Conservation (phyloP, 2,329 filamentous ascomycete genomes). For the Aureobasidium sp. region DNA sequence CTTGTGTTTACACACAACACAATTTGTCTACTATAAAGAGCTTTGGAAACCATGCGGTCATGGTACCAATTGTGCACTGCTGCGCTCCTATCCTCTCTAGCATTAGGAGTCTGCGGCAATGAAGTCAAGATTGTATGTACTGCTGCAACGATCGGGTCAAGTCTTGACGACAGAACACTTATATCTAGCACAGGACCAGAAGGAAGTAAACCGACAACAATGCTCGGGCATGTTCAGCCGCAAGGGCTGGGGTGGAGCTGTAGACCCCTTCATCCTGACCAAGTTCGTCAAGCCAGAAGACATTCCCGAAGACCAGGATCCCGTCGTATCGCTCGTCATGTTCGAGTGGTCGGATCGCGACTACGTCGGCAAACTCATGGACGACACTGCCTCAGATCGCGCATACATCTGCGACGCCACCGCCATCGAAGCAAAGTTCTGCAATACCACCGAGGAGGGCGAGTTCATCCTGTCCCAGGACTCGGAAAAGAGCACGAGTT, state of each 20-base stretch:
- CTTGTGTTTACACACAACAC: not conserved
- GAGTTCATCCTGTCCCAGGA: slow-evolving; percentile 77
- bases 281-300: slow-evolving; percentile 62
- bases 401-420: slow-evolving; percentile 70
- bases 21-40: not conserved
- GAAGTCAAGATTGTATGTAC: slow-evolving; percentile 28
- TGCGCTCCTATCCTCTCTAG: slow-evolving; percentile 26
- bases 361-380: slow-evolving; percentile 63
- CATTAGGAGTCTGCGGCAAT: slow-evolving; percentile 20
- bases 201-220: slow-evolving; percentile 69
- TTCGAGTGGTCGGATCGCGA: slow-evolving; percentile 90
- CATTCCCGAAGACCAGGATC: slow-evolving; percentile 55
- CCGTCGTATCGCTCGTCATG: slow-evolving; percentile 74
- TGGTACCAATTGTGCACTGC: slow-evolving; percentile 24
- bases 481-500: slow-evolving; percentile 60
- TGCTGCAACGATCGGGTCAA: not conserved
- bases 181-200: slow-evolving; percentile 54
- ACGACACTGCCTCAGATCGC: slow-evolving; percentile 39
- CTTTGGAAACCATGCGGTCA: slow-evolving; percentile 23
- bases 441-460: slow-evolving; percentile 70
- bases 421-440: slow-evolving; percentile 61
- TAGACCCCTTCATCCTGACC: slow-evolving; percentile 82
- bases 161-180: not conserved
- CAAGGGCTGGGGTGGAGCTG: slow-evolving; percentile 76
- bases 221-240: slow-evolving; percentile 93